A percentile compares a stretch with the other conserved stretches of the same genome.
Conservation (phyloP, 2,329 filamentous ascomycete species). For the Pyrenophora tritici-repentis region DNA sequence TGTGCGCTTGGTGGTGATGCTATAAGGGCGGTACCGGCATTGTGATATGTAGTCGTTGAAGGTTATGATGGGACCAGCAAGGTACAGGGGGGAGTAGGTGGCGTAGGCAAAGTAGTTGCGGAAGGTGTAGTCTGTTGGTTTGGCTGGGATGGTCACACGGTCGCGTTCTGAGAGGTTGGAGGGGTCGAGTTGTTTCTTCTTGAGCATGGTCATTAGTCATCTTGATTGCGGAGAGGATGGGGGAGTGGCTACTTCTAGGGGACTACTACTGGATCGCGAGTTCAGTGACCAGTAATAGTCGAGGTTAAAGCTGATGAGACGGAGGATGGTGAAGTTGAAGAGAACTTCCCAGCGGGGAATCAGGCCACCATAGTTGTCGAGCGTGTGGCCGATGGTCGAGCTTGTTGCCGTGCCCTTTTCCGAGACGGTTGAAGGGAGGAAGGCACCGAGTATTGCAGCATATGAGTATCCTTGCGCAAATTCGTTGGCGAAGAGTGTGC, state of each 20-base stretch:
- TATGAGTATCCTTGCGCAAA: conserved; percentile 77
- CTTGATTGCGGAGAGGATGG: conserved; percentile 2
- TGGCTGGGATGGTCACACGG: conserved; percentile 76
- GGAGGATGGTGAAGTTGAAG: conserved; percentile 93
- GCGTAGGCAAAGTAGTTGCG: conserved; percentile 88
- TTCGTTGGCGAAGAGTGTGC: conserved; percentile 87
- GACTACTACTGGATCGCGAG: conserved; percentile 64
- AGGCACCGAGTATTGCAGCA: conserved; percentile 62
- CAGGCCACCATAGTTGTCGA: conserved; percentile 83
- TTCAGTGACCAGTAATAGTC: conserved; percentile 93
- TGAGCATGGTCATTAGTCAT: conserved; percentile 65
- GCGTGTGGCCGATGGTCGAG: conserved; percentile 67
- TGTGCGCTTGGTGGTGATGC: conserved; percentile 72
- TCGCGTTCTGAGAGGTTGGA: conserved; percentile 86
- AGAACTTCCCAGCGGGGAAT: conserved; percentile 93
- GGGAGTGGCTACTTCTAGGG: conserved; percentile 75
- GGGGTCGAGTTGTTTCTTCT: conserved; percentile 98
- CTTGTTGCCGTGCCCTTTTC: conserved; percentile 50
- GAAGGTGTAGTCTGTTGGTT: conserved; percentile 72
- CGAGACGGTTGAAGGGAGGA: conserved; percentile 51
- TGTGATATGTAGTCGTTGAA: conserved; percentile 99
- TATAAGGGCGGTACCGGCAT: conserved; percentile 72
- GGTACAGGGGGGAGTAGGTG: conserved; percentile 90
- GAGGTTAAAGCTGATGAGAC: conserved; percentile 94
- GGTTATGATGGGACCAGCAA: conserved; percentile 90